These are phyloP conservation scores for Mortierella sp. DNA, from an alignment of 371 early-diverging fungal species.

Conservation along the genomic window DNA sequence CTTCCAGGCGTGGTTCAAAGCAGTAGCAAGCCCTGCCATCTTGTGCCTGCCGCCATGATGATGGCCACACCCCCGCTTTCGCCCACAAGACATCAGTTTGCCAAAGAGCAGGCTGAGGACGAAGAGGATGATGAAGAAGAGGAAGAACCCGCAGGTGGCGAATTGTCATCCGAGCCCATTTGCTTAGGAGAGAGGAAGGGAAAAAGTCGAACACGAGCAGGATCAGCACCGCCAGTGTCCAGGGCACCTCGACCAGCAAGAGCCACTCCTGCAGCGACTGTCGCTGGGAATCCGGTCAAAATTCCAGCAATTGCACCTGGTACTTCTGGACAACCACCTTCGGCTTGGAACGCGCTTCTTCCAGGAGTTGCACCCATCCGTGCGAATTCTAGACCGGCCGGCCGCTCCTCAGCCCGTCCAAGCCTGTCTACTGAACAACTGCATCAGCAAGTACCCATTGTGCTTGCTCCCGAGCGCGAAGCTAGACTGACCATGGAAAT, in stretches of 20 bases:
- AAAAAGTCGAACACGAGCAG: constrained; percentile 23
- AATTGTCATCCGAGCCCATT: background rate
- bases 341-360: constrained; percentile 45
- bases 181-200: background rate
- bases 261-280: background rate
- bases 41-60: constrained; percentile 9
- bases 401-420: constrained; percentile 3
- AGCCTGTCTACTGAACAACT: constrained; percentile 17
- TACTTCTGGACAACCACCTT: constrained; percentile 9
- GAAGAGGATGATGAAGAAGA: background rate
- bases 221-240: constrained; percentile 19
- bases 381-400: constrained; percentile 14
- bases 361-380: constrained; percentile 49
- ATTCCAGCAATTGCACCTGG: constrained; percentile 2
- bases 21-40: background rate
- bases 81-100: constrained; percentile 21
- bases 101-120: constrained; percentile 9
- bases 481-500: constrained; percentile 47
- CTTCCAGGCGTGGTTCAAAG: constrained; percentile 9
- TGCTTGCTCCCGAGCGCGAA: constrained; percentile 34
- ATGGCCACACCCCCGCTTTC: constrained; percentile 43
- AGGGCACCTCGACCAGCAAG: background rate
- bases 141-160: too few relatives aligned
- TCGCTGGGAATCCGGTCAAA: background rate
- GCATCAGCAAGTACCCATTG: constrained; percentile 38